Evolutionary conservation across 1,139 yeast genomes (phyloP).

Genomic region (Geotrichum aggregatum): DNA sequence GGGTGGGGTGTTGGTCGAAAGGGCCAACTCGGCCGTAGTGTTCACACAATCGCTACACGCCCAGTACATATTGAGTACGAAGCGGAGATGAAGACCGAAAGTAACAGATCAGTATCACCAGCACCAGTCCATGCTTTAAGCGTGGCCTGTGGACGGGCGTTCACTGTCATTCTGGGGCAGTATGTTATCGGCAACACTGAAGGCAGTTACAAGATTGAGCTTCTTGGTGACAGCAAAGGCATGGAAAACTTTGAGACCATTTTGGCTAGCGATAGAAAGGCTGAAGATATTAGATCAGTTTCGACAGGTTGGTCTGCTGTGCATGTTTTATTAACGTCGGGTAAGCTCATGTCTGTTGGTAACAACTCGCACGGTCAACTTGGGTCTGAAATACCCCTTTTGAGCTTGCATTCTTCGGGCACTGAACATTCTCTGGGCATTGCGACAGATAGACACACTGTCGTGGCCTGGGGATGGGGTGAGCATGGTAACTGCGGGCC

Average conservation of each 20-base stretch:
- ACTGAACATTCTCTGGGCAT: constrained; percentile 78
- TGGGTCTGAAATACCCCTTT: constrained; percentile 26
- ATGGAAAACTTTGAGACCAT: no score
- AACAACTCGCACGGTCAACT: constrained; percentile 75
- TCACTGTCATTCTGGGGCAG: constrained; percentile 5
- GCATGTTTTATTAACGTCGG: constrained; percentile 43
- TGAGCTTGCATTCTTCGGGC: constrained; percentile 49
- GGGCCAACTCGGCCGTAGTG: constrained; percentile 49
- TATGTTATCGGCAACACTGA: background rate
- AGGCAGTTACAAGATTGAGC: no score
- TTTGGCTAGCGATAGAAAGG: constrained; percentile 19
- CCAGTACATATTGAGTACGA: background rate
- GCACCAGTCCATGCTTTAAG: background rate
- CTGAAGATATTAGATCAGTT: constrained; percentile 26
- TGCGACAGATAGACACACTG: constrained; percentile 33
- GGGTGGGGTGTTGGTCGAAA: constrained; percentile 86
- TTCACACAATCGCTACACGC: background rate
- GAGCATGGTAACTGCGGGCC: constrained; percentile 95
- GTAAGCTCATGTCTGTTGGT: constrained; percentile 52
- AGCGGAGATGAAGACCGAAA: background rate
- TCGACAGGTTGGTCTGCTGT: constrained; percentile 80
- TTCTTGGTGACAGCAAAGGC: no score
- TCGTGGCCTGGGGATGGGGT: constrained; percentile 95
- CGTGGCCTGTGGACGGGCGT: constrained; percentile 17
- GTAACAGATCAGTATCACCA: no score